Percentiles rank a stretch among this genome's conserved stretches.
phyloP scores from a whole-genome alignment of 139 green algal genomes.

The Astrephomene gubernaculifera region DNA sequence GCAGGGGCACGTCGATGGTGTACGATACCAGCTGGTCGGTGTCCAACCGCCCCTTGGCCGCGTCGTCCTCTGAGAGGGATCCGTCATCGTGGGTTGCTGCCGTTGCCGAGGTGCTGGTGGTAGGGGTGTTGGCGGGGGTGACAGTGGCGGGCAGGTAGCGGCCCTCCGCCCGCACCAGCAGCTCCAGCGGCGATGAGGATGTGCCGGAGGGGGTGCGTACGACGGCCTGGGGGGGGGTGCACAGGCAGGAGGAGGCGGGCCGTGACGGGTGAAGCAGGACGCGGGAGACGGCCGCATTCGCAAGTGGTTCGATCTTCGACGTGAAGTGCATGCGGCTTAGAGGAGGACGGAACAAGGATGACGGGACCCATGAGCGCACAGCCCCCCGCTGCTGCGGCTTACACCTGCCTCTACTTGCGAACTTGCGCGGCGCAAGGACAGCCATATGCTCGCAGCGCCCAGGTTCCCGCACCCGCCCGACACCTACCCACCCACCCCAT shows the following conservation, averaged over 20 bases:
- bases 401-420: too few relatives aligned
- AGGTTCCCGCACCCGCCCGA: too few relatives aligned
- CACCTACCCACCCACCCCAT: background rate
- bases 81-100: background rate
- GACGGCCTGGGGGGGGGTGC: background rate
- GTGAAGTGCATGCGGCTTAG: too few relatives aligned
- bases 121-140: background rate
- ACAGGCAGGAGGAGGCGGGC: background rate
- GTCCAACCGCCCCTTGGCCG: background rate
- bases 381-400: too few relatives aligned
- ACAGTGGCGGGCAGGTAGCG: slow-evolving; percentile 12
- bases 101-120: background rate
- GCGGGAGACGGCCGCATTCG: too few relatives aligned
- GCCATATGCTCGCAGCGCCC: too few relatives aligned
- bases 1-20: too few relatives aligned
- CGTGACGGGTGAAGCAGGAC: background rate
- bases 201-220: background rate
- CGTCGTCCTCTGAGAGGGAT: slow-evolving; percentile 7
- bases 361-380: too few relatives aligned
- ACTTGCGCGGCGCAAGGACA: too few relatives aligned
- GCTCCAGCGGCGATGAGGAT: background rate
- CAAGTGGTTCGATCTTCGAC: too few relatives aligned
- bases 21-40: background rate
- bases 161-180: slow-evolving; percentile 12
- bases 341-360: too few relatives aligned